Evolutionary conservation across 768 basidiomycete species (phyloP).

Genomic region (Trametes cinnabarina): DNA sequence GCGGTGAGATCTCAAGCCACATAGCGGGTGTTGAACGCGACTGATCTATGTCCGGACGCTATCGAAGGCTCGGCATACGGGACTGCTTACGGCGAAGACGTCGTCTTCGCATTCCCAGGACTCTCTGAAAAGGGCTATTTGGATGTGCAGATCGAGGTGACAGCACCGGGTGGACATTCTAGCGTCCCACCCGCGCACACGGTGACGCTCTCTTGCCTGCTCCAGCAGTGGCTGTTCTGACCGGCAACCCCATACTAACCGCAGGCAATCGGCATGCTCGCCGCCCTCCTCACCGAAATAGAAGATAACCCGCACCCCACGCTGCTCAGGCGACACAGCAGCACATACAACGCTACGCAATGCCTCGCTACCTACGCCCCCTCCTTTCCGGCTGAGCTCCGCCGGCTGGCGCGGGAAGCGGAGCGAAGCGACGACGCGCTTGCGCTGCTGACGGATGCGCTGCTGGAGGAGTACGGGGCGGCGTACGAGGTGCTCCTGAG

Average conservation of each 20-base stretch:
- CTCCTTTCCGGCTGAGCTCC: slow-evolving; percentile 46
- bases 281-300: slow-evolving; percentile 62
- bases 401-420: slow-evolving; percentile 48
- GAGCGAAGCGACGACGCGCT: slow-evolving; percentile 51
- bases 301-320: slow-evolving; percentile 63
- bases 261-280: slow-evolving; percentile 52
- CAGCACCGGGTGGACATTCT: slow-evolving; percentile 79
- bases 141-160: slow-evolving; percentile 60
- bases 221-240: too few species aligned
- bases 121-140: slow-evolving; percentile 75
- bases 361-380: slow-evolving; percentile 66
- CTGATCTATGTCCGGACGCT: too few species aligned
- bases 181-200: slow-evolving; percentile 85
- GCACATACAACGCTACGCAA: slow-evolving; percentile 51
- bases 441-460: slow-evolving; percentile 32
- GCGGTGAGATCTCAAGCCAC: too few species aligned
- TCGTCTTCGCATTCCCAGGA: slow-evolving; percentile 57
- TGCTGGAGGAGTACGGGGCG: slow-evolving; percentile 38
- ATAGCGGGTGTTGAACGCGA: too few species aligned
- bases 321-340: slow-evolving; percentile 47
- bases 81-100: slow-evolving; percentile 47
- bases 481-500: slow-evolving; percentile 43
- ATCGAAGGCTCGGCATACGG: slow-evolving; percentile 37
- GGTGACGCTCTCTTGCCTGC: slow-evolving; percentile 29
- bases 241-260: too few species aligned